A percentile compares a stretch with the other conserved stretches of the same genome.
Evolutionary conservation across 495 filamentous ascomycete genomes (phyloP).

Genomic region (Xanthoparmelia taractica): DNA sequence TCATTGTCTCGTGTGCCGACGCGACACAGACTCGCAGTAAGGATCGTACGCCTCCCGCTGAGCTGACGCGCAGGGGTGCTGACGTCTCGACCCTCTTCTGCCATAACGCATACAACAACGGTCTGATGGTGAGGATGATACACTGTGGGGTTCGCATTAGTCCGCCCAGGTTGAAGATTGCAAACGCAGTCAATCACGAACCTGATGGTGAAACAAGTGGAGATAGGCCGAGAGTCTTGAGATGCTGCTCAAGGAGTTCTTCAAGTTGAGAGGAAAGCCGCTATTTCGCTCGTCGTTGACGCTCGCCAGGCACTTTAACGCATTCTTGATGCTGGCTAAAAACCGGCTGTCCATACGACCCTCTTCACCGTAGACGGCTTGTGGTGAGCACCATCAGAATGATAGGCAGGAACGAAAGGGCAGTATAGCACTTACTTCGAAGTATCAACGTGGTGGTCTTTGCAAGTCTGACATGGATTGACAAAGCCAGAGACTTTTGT

Average conservation of each 20-base stretch:
- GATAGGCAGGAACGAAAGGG: not conserved
- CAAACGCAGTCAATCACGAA: conserved; percentile 13
- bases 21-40: conserved; percentile 39
- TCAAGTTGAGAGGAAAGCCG: conserved; percentile 33
- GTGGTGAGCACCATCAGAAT: conserved; percentile 4
- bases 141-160: conserved; percentile 25
- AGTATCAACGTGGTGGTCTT: conserved; percentile 31
- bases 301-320: conserved; percentile 29
- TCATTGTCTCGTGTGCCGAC: conserved; percentile 37
- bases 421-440: conserved; percentile 29
- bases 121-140: conserved; percentile 38
- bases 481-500: conserved; percentile 32
- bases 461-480: conserved; percentile 39
- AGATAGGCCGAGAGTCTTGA: conserved; percentile 39
- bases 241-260: conserved; percentile 33
- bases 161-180: not conserved
- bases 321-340: conserved; percentile 35
- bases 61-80: conserved; percentile 27
- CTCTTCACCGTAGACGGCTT: conserved; percentile 40
- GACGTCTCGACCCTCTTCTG: conserved; percentile 34
- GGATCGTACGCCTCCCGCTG: conserved; percentile 30
- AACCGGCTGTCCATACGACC: conserved; percentile 38
- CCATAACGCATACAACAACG: conserved; percentile 35
- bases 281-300: conserved; percentile 33
- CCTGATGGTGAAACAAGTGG: conserved; percentile 40